Conservation (phyloP, 2,329 filamentous ascomycete genomes). For the Coleophoma eucalyptorum region DNA sequence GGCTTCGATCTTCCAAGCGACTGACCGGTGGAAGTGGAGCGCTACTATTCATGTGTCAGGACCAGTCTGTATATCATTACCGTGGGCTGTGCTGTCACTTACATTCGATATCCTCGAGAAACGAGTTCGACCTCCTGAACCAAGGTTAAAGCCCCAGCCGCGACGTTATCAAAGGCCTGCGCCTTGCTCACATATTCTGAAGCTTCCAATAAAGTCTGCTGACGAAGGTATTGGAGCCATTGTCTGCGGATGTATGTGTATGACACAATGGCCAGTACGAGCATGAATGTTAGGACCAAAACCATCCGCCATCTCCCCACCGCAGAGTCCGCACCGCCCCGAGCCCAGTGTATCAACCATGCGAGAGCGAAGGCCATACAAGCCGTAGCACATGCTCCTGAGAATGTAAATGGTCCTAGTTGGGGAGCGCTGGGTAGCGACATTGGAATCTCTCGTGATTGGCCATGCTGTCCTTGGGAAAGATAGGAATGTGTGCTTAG, state of each 20-base stretch:
- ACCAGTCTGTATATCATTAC: conserved; percentile 2
- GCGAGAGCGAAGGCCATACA: conserved; percentile 49
- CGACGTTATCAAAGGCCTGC: conserved; percentile 77
- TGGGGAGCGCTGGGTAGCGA: conserved; percentile 16
- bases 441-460: conserved; percentile 14
- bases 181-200: conserved; percentile 67
- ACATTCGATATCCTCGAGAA: conserved; percentile 84
- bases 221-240: conserved; percentile 75
- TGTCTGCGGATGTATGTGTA: conserved; percentile 75
- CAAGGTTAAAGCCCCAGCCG: conserved; percentile 71
- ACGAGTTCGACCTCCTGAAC: conserved; percentile 96
- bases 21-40: conserved; percentile 89
- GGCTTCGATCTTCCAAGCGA: conserved; percentile 78
- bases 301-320: conserved; percentile 53
- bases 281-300: conserved; percentile 39
- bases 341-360: conserved; percentile 70
- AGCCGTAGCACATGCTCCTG: conserved; percentile 63
- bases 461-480: conserved; percentile 28
- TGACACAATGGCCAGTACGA: conserved; percentile 51
- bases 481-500: conserved; percentile 65
- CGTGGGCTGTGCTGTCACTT: conserved; percentile 29
- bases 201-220: conserved; percentile 68
- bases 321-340: conserved; percentile 44
- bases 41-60: conserved; percentile 52
- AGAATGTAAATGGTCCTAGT: conserved; percentile 48